Percentiles rank a stretch among this genome's conserved stretches.
Evolutionary conservation across 345 rosid genomes (phyloP).

Genomic region (Citrus maxima): DNA sequence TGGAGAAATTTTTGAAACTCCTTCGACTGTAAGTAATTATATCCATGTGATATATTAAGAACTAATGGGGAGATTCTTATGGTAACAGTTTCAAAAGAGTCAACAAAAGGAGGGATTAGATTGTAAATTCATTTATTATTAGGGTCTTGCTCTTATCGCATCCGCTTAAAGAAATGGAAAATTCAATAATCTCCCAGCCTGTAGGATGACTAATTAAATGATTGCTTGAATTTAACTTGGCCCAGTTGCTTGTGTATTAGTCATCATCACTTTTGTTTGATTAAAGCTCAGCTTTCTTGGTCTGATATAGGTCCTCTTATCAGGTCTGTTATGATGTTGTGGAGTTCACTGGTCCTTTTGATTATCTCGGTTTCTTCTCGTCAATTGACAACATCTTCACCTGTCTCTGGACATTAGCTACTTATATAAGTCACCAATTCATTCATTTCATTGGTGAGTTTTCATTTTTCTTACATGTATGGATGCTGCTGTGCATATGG

Average conservation of each 20-base stretch:
- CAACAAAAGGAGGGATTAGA: background rate
- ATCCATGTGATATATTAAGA: background rate
- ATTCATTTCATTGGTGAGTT: slow-evolving; percentile 49
- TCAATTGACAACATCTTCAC: slow-evolving; percentile 33
- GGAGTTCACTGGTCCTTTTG: slow-evolving; percentile 21
- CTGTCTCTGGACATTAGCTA: slow-evolving; percentile 33
- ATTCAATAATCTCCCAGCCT: background rate
- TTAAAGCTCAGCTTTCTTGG: slow-evolving; percentile 7
- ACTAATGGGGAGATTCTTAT: background rate
- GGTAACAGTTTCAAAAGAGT: background rate
- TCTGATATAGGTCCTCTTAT: slow-evolving; percentile 22
- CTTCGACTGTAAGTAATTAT: slow-evolving; percentile 33
- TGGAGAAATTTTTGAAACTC: slow-evolving; percentile 23
- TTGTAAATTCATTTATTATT: background rate
- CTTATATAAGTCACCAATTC: slow-evolving; percentile 32
- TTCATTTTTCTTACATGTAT: background rate
- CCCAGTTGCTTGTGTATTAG: background rate
- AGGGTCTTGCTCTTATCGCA: background rate
- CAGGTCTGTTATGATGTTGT: slow-evolving; percentile 33
- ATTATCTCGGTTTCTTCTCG: slow-evolving; percentile 30
- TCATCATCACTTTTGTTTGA: background rate
- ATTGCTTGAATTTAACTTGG: background rate
- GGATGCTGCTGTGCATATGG: background rate
- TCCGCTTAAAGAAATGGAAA: background rate
- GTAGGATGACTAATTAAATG: background rate